A percentile compares a stretch with the other conserved stretches of the same genome.
Conservation (phyloP, 1,139 yeast species). For the Candida sp. region DNA sequence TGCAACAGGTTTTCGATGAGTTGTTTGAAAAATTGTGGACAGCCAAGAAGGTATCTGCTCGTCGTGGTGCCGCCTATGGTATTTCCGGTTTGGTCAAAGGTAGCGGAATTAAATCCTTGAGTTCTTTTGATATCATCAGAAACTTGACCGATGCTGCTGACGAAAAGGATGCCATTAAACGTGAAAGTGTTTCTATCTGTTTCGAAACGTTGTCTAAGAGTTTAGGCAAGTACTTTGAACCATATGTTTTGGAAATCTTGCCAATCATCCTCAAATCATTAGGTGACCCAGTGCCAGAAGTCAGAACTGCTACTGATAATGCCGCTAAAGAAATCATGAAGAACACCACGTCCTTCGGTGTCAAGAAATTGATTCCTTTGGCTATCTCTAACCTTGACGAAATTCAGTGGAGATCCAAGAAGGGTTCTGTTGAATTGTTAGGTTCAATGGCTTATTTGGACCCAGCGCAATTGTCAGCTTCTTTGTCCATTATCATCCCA, state of each 20-base stretch:
- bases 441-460: constrained; percentile 99
- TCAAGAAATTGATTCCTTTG: constrained; percentile 87
- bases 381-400: constrained; percentile 88
- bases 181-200: constrained; percentile 91
- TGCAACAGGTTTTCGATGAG: constrained; percentile 57
- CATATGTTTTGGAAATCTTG: constrained; percentile 87
- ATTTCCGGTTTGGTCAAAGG: constrained; percentile 94
- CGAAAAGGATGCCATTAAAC: constrained; percentile 72
- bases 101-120: constrained; percentile 76
- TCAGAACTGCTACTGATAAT: constrained; percentile 85
- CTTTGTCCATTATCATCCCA: constrained; percentile 90
- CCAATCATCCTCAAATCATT: constrained; percentile 81
- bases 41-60: constrained; percentile 52
- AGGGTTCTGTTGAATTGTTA: constrained; percentile 93
- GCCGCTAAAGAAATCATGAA: constrained; percentile 93
- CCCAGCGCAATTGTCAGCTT: constrained; percentile 90
- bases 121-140: constrained; percentile 79
- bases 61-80: constrained; percentile 98
- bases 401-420: constrained; percentile 95
- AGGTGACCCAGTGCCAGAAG: constrained; percentile 87
- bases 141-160: constrained; percentile 85
- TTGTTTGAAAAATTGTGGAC: constrained; percentile 64
- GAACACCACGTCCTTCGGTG: constrained; percentile 90
- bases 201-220: constrained; percentile 84
- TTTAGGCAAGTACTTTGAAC: constrained; percentile 83